Conservation (phyloP, 2,329 filamentous ascomycete genomes). For the Sclerotinia trifoliorum region DNA sequence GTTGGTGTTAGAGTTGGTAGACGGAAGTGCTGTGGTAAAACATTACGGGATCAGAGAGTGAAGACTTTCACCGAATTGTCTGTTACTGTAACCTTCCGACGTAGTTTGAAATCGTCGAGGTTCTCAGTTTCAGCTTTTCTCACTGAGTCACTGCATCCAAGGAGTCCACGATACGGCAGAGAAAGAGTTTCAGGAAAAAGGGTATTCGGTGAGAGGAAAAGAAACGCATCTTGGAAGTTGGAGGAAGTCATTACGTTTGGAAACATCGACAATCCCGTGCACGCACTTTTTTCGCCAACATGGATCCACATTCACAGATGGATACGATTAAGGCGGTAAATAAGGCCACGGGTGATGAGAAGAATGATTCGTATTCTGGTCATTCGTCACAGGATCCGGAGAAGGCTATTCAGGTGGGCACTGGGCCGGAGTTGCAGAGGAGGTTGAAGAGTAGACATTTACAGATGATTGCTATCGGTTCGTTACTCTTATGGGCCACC, state of each 20-base stretch:
- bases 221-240: slow-evolving; percentile 9
- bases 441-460: slow-evolving; percentile 58
- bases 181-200: slow-evolving; percentile 2
- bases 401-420: slow-evolving; percentile 18
- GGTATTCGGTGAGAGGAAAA: background rate
- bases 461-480: slow-evolving; percentile 64
- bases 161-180: too few relatives aligned
- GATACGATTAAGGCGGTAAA: slow-evolving; percentile 5
- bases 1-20: background rate
- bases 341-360: slow-evolving; percentile 2
- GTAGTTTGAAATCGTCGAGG: slow-evolving; percentile 21
- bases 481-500: slow-evolving; percentile 25
- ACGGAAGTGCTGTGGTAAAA: background rate
- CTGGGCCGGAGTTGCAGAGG: slow-evolving; percentile 26
- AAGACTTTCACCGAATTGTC: background rate
- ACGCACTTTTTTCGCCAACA: slow-evolving; percentile 9
- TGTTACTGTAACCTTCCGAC: slow-evolving; percentile 19
- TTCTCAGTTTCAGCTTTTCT: slow-evolving; percentile 7
- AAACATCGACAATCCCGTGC: background rate
- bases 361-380: slow-evolving; percentile 14
- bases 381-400: slow-evolving; percentile 19
- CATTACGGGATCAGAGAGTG: background rate
- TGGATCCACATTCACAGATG: slow-evolving; percentile 16
- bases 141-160: background rate
- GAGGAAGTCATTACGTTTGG: slow-evolving; percentile 14